These are phyloP conservation scores for Nitzschia sp. DNA, from an alignment of 108 stramenopile genomes.

Conservation along the genomic window DNA sequence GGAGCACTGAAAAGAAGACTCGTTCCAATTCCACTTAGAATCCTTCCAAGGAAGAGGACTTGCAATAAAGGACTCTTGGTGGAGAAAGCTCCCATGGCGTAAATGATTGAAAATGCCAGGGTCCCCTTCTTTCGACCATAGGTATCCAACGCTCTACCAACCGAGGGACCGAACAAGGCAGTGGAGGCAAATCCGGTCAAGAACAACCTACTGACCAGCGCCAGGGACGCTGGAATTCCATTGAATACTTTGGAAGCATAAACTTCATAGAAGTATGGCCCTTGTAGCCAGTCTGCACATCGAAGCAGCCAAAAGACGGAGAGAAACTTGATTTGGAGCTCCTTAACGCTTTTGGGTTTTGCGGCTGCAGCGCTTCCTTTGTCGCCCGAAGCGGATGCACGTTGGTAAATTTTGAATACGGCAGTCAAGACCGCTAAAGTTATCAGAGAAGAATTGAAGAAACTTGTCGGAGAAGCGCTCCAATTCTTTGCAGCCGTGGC, in stretches of 20 bases:
- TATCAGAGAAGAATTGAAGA: slow-evolving; percentile 61
- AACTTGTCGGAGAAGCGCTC: slow-evolving; percentile 31
- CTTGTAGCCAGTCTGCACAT: slow-evolving; percentile 99
- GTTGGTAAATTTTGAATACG: slow-evolving; percentile 38
- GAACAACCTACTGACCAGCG: slow-evolving; percentile 83
- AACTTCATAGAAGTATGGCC: slow-evolving; percentile 97
- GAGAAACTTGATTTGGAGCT: slow-evolving; percentile 81
- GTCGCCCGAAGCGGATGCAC: slow-evolving; percentile 4
- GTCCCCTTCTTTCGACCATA: slow-evolving; percentile 90
- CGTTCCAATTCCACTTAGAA: slow-evolving; percentile 89
- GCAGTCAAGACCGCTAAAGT: slow-evolving; percentile 41
- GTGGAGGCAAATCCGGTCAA: slow-evolving; percentile 92
- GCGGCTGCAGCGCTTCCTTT: neutral
- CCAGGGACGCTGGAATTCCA: slow-evolving; percentile 56
- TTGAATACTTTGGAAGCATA: slow-evolving; percentile 89
- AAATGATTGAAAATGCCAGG: slow-evolving; percentile 77
- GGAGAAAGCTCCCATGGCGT: slow-evolving; percentile 76
- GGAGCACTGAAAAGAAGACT: slow-evolving; percentile 87
- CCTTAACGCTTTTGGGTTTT: slow-evolving; percentile 47
- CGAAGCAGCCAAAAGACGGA: slow-evolving; percentile 93
- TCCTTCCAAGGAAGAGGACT: slow-evolving; percentile 83
- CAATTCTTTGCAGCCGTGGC: neutral
- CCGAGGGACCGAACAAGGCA: slow-evolving; percentile 87
- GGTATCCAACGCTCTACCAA: slow-evolving; percentile 80
- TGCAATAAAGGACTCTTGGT: slow-evolving; percentile 75